phyloP scores from a whole-genome alignment of 176 grass and related monocot genomes.

The maize (Zea mays) region DNA sequence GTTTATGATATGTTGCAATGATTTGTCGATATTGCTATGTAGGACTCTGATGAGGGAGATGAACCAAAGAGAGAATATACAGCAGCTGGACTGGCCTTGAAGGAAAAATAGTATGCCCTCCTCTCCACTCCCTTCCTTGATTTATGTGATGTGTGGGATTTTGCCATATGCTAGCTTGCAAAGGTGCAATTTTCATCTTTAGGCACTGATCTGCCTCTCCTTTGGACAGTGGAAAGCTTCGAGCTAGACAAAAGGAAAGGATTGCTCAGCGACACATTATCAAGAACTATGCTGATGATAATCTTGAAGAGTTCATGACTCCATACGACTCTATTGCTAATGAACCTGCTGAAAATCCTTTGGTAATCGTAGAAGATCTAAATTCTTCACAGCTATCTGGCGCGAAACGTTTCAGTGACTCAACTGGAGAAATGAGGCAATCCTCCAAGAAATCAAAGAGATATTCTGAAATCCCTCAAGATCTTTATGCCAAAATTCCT shows the following conservation, averaged over 20 bases:
- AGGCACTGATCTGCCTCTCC: slow-evolving; percentile 41
- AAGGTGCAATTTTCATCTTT: slow-evolving; percentile 27
- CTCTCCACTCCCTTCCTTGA: slow-evolving; percentile 2
- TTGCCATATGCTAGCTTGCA: slow-evolving; percentile 31
- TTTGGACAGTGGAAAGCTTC: slow-evolving; percentile 81
- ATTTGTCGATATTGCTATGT: slow-evolving; percentile 49
- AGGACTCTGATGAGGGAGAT: slow-evolving; percentile 84
- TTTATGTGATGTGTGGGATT: background rate
- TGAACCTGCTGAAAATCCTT: slow-evolving; percentile 47
- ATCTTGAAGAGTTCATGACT: slow-evolving; percentile 46
- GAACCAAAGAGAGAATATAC: slow-evolving; percentile 84
- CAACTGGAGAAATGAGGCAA: slow-evolving; percentile 50
- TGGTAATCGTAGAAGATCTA: slow-evolving; percentile 45
- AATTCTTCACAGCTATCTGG: slow-evolving; percentile 45
- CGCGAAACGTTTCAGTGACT: slow-evolving; percentile 50
- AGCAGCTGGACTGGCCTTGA: slow-evolving; percentile 72
- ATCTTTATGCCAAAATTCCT: slow-evolving; percentile 51
- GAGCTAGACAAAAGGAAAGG: slow-evolving; percentile 87
- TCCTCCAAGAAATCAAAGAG: slow-evolving; percentile 58
- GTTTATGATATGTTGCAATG: slow-evolving; percentile 22
- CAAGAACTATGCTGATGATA: slow-evolving; percentile 44
- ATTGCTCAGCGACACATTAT: slow-evolving; percentile 62
- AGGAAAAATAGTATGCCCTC: slow-evolving; percentile 94
- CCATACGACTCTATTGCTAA: slow-evolving; percentile 44
- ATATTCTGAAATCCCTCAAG: slow-evolving; percentile 57